Evolutionary conservation across 164 flowering plant genomes (phyloP).

Genomic region (Vitis rotundifolia): DNA sequence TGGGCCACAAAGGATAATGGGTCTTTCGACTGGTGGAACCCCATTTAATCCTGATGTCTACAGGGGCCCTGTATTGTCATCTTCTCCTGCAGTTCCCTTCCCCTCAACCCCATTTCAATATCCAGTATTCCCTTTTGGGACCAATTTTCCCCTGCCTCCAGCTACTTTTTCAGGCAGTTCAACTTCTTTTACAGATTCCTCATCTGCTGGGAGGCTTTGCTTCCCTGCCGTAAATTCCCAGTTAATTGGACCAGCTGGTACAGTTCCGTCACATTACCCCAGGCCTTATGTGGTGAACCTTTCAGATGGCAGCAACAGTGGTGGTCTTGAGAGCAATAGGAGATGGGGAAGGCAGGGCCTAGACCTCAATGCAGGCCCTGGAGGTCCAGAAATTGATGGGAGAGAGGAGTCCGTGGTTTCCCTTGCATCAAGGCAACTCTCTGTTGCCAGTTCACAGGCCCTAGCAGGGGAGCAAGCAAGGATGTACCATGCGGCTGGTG

Average conservation of each 20-base stretch:
- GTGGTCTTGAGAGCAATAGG: constrained; percentile 47
- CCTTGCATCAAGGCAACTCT: constrained; percentile 45
- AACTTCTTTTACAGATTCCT: constrained; percentile 56
- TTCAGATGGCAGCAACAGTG: constrained; percentile 40
- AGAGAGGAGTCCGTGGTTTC: constrained; percentile 57
- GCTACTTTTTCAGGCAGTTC: constrained; percentile 60
- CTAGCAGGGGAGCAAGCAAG: constrained; percentile 63
- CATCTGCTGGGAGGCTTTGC: constrained; percentile 53
- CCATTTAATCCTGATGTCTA: constrained; percentile 62
- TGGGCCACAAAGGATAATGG: constrained; percentile 57
- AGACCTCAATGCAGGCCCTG: constrained; percentile 90
- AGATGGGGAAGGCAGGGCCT: constrained; percentile 75
- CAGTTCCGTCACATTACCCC: constrained; percentile 53
- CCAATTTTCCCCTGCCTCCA: constrained; percentile 64
- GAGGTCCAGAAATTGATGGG: constrained; percentile 54
- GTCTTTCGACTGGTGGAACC: constrained; percentile 41
- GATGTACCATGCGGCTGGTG: constrained; percentile 57
- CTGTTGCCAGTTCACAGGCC: constrained; percentile 59
- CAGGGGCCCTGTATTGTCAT: constrained; percentile 72
- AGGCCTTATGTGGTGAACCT: constrained; percentile 65
- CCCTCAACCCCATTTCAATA: constrained; percentile 57
- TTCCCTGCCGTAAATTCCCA: constrained; percentile 56
- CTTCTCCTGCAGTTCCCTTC: constrained; percentile 70
- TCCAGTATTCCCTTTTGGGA: constrained; percentile 64
- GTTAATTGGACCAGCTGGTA: constrained; percentile 49